Percentiles rank a stretch among this genome's conserved stretches.
Conservation (phyloP, 2,329 filamentous ascomycete genomes). For the Elsinoe ampelina region DNA sequence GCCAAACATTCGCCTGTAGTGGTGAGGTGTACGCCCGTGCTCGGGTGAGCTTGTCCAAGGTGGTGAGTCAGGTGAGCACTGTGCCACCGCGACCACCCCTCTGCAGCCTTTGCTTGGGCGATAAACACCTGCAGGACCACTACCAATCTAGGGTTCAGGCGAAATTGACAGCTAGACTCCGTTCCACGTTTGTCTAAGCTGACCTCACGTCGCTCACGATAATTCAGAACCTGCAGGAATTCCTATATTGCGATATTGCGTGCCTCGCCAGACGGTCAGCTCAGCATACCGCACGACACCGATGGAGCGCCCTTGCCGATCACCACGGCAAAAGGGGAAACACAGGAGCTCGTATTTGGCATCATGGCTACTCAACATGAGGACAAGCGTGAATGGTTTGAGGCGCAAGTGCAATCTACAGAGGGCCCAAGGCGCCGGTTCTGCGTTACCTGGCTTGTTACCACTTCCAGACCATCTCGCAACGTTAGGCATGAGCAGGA, state of each 20-base stretch:
- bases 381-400: neutral
- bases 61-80: neutral
- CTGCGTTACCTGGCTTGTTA: neutral
- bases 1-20: neutral
- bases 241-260: slow-evolving; percentile 10
- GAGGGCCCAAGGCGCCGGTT: neutral
- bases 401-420: neutral
- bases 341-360: slow-evolving; percentile 11
- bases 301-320: slow-evolving; percentile 9
- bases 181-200: neutral
- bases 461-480: neutral
- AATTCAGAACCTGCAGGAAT: neutral
- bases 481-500: neutral
- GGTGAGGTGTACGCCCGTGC: slow-evolving; percentile 4
- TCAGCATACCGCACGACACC: neutral
- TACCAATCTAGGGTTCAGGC: neutral
- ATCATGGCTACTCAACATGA: neutral
- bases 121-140: neutral
- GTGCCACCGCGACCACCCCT: neutral
- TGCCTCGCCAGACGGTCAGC: neutral
- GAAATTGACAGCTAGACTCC: neutral
- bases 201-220: too few species aligned
- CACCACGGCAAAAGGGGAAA: slow-evolving; percentile 3
- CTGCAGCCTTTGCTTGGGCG: neutral
- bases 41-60: neutral